Evolutionary conservation across 768 basidiomycete genomes (phyloP), one percentile per base, ranked within the genome.

Genomic region (Suillus plorans): DNA sequence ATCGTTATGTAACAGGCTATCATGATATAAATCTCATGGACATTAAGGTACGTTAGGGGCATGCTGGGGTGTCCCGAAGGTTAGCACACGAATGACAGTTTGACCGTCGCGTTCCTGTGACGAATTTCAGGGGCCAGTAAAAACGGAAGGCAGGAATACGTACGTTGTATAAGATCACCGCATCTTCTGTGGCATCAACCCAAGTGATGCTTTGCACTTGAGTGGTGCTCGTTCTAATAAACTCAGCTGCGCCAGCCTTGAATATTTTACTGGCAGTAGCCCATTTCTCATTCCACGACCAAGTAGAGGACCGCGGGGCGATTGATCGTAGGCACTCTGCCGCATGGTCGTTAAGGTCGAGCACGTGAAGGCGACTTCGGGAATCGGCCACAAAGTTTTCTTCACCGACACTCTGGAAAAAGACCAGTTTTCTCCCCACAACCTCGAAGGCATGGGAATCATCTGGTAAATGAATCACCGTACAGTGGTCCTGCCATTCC

Each of bases 171-270:
- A 89, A 70, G 61, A 87, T 75, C 22, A 88, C 79, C 63, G 87
- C 86, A 66, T 89, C 87, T 71, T 88, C 87, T 13, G 85, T 88
- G 47, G 82, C 81, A 47, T 80, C 77, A 63, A 87, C 75, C 72
- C 80, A 82, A 42, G 86, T 82, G 61, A 88, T 79, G 42, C 73
- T 76, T 58, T 80, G 75, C 10, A 80, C 76, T 64, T 82, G 79
- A 3, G 83, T 80, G 18, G 82, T 84, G 61, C 78, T 77, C 16
- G 75, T 77, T 58, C 73, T 68, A 3, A 76, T 70, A 59, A 72
- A 76, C 41, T 62, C 68, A 18, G 69, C 62, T 37, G 67, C 70
- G n/a, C 74, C 68, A 63, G 70, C 69, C 55, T 36, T 61, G 61
- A 77, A 72, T 39, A 76, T 62, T n/a, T 75, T 74, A 25, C 76